Evolutionary conservation across 1,284 basidiomycete genomes (phyloP).

Genomic region (Malassezia arunalokei): DNA sequence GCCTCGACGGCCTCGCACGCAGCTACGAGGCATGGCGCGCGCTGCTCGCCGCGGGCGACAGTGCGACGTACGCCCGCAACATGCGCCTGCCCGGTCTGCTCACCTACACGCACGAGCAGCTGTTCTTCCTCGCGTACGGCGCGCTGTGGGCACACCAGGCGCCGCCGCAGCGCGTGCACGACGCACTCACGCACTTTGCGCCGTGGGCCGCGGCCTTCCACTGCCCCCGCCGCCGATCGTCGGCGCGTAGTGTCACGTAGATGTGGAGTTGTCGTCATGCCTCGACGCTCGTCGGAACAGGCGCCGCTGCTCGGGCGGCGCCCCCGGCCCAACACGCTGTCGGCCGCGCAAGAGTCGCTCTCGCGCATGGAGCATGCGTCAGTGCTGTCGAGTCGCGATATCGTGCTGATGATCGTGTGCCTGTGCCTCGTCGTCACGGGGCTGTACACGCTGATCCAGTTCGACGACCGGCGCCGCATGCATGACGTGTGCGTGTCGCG

Average conservation of each 20-base stretch:
- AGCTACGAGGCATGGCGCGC: constrained; percentile 46
- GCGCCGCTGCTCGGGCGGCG: neutral
- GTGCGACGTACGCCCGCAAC: constrained; percentile 32
- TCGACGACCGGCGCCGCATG: neutral
- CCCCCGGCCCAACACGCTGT: neutral
- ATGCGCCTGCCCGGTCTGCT: constrained; percentile 41
- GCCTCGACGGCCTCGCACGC: constrained; percentile 47
- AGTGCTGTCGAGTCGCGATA: neutral
- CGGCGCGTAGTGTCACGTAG: constrained; percentile 21
- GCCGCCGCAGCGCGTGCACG: constrained; percentile 29
- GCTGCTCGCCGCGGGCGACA: constrained; percentile 21
- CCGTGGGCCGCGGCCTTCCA: constrained; percentile 37
- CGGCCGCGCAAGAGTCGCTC: neutral
- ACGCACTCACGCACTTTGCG: constrained; percentile 29
- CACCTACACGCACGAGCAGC: constrained; percentile 43
- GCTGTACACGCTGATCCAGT: neutral
- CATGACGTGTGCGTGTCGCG: constrained; percentile 57
- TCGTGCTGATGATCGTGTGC: neutral
- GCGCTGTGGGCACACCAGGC: constrained; percentile 37
- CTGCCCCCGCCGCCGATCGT: constrained; percentile 30
- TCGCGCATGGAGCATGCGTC: neutral
- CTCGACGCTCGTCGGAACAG: neutral
- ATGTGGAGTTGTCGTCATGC: neutral
- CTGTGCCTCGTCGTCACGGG: neutral
- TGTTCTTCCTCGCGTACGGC: constrained; percentile 46